Base-by-base conservation (phyloP, 2,329 filamentous ascomycete genomes). In the Alternaria brassicae region DNA sequence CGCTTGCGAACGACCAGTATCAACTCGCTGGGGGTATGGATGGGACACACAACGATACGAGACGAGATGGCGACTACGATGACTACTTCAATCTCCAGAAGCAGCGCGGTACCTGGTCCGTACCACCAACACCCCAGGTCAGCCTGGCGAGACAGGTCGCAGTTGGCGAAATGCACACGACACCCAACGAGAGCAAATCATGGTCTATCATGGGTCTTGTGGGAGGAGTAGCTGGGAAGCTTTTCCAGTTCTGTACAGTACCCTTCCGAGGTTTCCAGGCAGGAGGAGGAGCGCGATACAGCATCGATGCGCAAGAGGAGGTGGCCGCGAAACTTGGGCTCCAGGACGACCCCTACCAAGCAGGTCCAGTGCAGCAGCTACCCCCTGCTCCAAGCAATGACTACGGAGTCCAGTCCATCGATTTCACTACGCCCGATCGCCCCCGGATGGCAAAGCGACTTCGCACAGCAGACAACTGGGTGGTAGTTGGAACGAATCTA, bases 241-340 rank as follows among this genome's bases (percentile, higher is more conserved):
- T 96, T 0, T 93, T 92, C 85, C 86, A 93, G 67, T 95, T 97
- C 70, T 97, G 93, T 80, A 80, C 81, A 0, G 87, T 81, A 23
- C 86, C 90, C 0, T 96, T 97, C 72, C 85, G 86, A 54, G 93
- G 93, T 0, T 97, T 97, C 76, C 89, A 93, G 62, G 92, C 93
- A 12, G 94, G 93, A 7, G 92, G 90, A 3, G 94, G 93, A 8
- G 83, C 82, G 60, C 88, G 87, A 25, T 96, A 93, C 71, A 81
- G 85, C 6, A 80, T 91, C 66, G 74, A 81, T n/a, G 56, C 65
- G 7, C 68, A 76, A 30, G 58, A 60, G 60, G 65, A 70, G 60
- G 62, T 73, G n/a, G 69, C 66, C 6, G 63, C 65, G 5, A 69
- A 70, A 40, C 58, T 72, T 2, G 67, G 67, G 1, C 56, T 69